phyloP scores from a whole-genome alignment of 1,284 basidiomycete species.

The Apiotrichum sp. region DNA sequence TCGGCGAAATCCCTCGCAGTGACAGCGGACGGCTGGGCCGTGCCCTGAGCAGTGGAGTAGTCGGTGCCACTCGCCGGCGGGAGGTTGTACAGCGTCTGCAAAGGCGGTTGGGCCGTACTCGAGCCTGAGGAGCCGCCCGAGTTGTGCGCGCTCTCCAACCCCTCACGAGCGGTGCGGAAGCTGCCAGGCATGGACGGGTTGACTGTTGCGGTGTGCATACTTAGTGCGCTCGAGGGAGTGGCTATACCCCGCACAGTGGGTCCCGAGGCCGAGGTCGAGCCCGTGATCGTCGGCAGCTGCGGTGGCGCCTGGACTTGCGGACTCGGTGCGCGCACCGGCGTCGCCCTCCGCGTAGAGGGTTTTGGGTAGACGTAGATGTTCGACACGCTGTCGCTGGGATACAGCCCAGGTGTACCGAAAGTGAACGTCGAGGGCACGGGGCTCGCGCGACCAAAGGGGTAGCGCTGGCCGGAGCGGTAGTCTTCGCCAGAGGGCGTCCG shows the following conservation, averaged over 20 bases:
- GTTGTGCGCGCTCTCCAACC: background rate
- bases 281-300: background rate
- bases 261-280: background rate
- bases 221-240: background rate
- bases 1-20: background rate
- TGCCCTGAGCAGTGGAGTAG: background rate
- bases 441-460: background rate
- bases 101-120: background rate
- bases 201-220: background rate
- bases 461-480: background rate
- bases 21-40: background rate
- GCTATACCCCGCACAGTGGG: background rate
- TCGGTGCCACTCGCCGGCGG: too few species aligned
- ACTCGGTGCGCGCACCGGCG: too few species aligned
- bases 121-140: background rate
- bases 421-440: background rate
- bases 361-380: background rate
- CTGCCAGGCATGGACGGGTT: background rate
- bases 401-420: background rate
- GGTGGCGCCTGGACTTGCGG: background rate
- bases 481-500: background rate
- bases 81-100: background rate
- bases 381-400: background rate
- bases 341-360: background rate
- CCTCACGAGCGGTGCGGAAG: conserved; percentile 1